phyloP scores from a whole-genome alignment of 805 yeast genomes.

The Blastobotrys mokoenaii region DNA sequence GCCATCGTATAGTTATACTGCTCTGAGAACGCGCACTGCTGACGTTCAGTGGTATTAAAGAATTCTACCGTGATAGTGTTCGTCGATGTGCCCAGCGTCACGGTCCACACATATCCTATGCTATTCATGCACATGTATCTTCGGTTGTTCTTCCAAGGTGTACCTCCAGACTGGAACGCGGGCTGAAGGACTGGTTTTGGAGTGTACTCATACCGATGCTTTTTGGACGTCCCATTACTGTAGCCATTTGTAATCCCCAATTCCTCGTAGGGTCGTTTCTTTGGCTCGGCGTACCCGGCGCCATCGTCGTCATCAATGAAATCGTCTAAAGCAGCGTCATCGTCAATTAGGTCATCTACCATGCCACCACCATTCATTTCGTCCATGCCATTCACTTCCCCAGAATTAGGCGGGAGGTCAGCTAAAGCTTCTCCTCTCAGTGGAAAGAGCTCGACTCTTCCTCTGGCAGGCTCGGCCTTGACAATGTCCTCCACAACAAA shows the following conservation, averaged over 20 bases:
- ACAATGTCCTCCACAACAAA: slow-evolving; percentile 15
- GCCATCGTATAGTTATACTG: slow-evolving; percentile 64
- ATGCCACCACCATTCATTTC: slow-evolving; percentile 6
- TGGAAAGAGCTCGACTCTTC: background rate
- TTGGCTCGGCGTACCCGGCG: slow-evolving; percentile 33
- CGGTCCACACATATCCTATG: slow-evolving; percentile 76
- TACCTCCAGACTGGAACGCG: slow-evolving; percentile 81
- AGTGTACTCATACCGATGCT: too few species aligned
- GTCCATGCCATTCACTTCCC: slow-evolving; percentile 23
- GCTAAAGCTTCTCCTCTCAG: background rate
- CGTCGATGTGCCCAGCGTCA: slow-evolving; percentile 46
- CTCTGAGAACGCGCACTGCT: slow-evolving; percentile 84
- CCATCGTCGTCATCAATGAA: slow-evolving; percentile 61
- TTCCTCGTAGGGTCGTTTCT: slow-evolving; percentile 13
- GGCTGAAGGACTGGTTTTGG: slow-evolving; percentile 6
- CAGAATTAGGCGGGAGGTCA: background rate
- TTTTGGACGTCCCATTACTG: background rate
- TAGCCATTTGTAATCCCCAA: too few species aligned
- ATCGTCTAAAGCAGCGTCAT: slow-evolving; percentile 39
- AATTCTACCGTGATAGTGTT: slow-evolving; percentile 80
- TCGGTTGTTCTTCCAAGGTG: slow-evolving; percentile 68
- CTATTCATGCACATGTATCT: slow-evolving; percentile 75
- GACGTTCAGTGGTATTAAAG: slow-evolving; percentile 65
- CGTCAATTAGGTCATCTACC: slow-evolving; percentile 23
- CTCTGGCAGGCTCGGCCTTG: background rate